Evolutionary conservation across 179 eudicot genomes (phyloP), one percentile per base, ranked within the genome.

Genomic region (Pouteria campechiana): DNA sequence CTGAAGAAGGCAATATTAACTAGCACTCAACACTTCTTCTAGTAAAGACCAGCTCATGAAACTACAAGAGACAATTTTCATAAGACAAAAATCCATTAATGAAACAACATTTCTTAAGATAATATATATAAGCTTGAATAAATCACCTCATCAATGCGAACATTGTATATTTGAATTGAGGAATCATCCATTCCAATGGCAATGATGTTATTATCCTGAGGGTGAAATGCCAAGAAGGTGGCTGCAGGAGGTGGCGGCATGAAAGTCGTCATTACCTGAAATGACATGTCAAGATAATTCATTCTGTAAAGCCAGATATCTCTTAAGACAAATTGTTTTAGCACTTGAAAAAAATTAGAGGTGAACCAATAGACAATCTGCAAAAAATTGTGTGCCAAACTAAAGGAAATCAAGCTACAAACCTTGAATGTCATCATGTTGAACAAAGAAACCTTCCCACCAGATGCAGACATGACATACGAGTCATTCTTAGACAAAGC

Each of bases 221-320:
- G 81, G 60, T 70, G 76, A 32, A 74, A 70, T 12, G 81, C 76
- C 57, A 74, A 42, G 33, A 51, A 69, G 18, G 81, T 62, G 33
- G 81, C 76, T 55, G 76, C 70, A 7, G 81, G 81, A 29, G 81
- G 81, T 13, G 81, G 81, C 7, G 81, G 55, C 81, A 74, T 66
- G 69, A 66, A 74, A 39, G 81, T 74, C 49, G 76, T 74, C 81
- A 74, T 70, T 14, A 70, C 73, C 81, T 74, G 70, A 44, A 16
- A 19, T 63, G 37, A 68, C 19, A 6, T 29, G 11, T n/a, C n/a
- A n/a, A n/a, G 27, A 18, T 28, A 31, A 40, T 39, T 18, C 41
- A 17, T 4, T n/a, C 7, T 46, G 54, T 25, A 17, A 15, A 11
- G 6, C 13, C 22, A 34, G 29, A 16, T 14, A 38, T 5, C 2